Conservation (phyloP, 164 flowering plant genomes). For the Litsea cubeba region DNA sequence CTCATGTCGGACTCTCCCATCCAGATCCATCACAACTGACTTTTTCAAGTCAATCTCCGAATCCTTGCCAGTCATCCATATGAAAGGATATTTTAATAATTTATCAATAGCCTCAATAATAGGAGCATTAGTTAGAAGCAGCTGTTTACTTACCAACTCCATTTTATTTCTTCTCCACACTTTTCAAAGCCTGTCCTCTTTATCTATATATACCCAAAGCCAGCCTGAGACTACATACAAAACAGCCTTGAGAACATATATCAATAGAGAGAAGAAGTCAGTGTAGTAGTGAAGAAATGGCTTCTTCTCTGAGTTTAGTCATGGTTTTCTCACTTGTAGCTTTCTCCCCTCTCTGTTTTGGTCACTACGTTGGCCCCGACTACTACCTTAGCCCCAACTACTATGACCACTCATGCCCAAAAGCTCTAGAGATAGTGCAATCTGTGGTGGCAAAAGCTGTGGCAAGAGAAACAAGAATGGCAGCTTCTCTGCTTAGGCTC, state of each 20-base stretch:
- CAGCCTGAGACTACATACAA: background rate
- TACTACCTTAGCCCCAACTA: constrained; percentile 79
- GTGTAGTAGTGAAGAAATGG: constrained; percentile 1
- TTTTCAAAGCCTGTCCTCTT: too few species aligned
- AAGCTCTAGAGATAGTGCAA: constrained; percentile 58
- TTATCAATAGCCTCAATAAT: too few species aligned
- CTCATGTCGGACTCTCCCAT: too few species aligned
- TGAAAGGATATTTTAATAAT: too few species aligned
- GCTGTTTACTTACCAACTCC: too few species aligned
- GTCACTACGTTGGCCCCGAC: constrained; percentile 51
- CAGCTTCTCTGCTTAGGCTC: constrained; percentile 32
- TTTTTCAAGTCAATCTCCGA: too few species aligned
- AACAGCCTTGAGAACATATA: background rate
- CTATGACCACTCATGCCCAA: constrained; percentile 74
- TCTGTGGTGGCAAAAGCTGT: constrained; percentile 67
- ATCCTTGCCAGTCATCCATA: too few species aligned
- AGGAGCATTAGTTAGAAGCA: too few species aligned
- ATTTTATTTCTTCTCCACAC: too few species aligned
- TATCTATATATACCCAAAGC: background rate
- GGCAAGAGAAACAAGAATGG: constrained; percentile 44
- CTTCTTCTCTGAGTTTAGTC: constrained; percentile 5
- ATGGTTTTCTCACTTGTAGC: constrained; percentile 13
- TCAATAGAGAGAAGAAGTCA: background rate
- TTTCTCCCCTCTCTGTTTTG: constrained; percentile 10
- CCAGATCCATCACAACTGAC: too few species aligned